Conservation (phyloP, 148 eudicot genomes). For the Persicaria tinctoria region DNA sequence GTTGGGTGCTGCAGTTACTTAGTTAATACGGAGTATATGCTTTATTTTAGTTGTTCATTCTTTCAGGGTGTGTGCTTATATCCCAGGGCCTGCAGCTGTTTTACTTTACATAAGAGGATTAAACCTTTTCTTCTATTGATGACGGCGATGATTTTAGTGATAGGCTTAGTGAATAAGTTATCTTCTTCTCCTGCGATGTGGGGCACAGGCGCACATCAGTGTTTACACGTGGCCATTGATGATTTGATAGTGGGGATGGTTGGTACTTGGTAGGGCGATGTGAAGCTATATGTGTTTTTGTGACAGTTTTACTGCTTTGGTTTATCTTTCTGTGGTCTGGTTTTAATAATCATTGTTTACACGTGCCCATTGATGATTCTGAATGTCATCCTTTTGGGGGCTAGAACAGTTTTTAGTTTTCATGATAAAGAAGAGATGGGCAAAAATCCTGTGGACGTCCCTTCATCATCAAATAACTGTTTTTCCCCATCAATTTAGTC, state of each 20-base stretch:
- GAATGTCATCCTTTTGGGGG: neutral
- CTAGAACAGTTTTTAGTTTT: neutral
- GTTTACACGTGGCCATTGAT: neutral
- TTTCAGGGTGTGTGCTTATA: neutral
- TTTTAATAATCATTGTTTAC: neutral
- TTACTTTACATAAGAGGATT: neutral
- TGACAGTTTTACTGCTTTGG: neutral
- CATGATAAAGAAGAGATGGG: neutral
- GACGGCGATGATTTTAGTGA: neutral
- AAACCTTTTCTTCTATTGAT: neutral
- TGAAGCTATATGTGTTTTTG: neutral
- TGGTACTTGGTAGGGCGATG: neutral
- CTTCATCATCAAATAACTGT: neutral
- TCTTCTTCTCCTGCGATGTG: neutral
- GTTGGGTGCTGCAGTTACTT: neutral
- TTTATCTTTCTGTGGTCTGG: conserved; percentile 3
- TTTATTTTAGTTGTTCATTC: neutral
- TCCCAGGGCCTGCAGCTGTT: neutral
- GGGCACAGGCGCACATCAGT: neutral
- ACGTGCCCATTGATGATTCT: neutral
- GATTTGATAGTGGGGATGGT: neutral
- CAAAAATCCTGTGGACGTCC: neutral
- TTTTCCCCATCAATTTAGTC: neutral
- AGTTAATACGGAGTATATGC: neutral
- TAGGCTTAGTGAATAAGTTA: neutral